Conservation (phyloP, 257 asterid species). For the Solanum paucissectum region DNA sequence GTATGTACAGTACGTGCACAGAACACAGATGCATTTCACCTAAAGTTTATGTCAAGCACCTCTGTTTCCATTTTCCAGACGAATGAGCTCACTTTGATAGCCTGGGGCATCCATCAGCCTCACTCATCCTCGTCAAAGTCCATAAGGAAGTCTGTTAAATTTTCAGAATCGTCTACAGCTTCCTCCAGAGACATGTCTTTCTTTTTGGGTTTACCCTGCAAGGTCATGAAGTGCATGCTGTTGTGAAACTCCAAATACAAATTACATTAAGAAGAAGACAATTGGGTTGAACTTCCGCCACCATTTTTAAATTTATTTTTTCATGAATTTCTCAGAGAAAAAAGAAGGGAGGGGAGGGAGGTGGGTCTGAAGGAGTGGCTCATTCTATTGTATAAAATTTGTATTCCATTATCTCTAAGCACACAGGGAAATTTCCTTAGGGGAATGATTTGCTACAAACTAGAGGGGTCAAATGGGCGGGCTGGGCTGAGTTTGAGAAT, state of each 20-base stretch:
- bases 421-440: background rate
- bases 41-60: background rate
- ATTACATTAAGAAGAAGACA: background rate
- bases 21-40: background rate
- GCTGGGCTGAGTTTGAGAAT: background rate
- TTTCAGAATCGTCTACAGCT: slow-evolving; percentile 84
- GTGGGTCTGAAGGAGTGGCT: background rate
- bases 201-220: slow-evolving; percentile 51
- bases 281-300: background rate
- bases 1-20: background rate
- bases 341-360: background rate
- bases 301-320: background rate
- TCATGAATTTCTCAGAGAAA: background rate
- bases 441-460: background rate
- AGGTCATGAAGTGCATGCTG: background rate
- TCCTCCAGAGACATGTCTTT: slow-evolving; percentile 64
- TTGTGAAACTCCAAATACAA: background rate
- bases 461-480: background rate
- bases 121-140: slow-evolving; percentile 46
- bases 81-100: background rate
- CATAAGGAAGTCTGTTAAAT: slow-evolving; percentile 81
- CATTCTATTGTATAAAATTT: background rate
- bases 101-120: background rate
- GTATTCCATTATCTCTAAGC: background rate
- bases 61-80: background rate